These are phyloP conservation scores for Tricholoma terreum DNA, from an alignment of 768 basidiomycete genomes.

Conservation along the genomic window DNA sequence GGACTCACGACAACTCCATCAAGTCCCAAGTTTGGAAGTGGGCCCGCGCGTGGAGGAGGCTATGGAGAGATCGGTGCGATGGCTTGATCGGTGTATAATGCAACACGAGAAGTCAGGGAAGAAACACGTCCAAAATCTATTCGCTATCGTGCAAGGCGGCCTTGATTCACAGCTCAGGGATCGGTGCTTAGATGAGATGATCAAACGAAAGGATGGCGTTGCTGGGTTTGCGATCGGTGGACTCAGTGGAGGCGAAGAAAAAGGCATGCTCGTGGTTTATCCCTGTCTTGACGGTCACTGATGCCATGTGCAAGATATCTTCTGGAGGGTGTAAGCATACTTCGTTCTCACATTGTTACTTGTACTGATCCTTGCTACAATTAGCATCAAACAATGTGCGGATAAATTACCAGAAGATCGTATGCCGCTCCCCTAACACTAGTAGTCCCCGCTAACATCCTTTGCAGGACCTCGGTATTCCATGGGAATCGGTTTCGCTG, in stretches of 20 bases:
- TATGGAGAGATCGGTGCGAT: constrained; percentile 84
- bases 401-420: constrained; percentile 75
- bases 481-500: constrained; percentile 92
- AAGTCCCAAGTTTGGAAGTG: constrained; percentile 76
- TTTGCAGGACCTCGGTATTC: constrained; percentile 77
- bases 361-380: not conserved
- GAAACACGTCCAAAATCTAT: constrained; percentile 71
- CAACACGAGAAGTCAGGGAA: constrained; percentile 70
- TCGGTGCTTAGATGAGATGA: constrained; percentile 78
- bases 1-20: not conserved
- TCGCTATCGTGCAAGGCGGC: constrained; percentile 91
- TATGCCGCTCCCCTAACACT: constrained; percentile 33
- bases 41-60: constrained; percentile 85
- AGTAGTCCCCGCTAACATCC: constrained; percentile 9
- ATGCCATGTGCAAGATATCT: constrained; percentile 50
- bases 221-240: constrained; percentile 93
- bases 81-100: constrained; percentile 86
- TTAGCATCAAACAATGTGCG: constrained; percentile 79
- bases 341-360: no score
- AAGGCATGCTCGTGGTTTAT: constrained; percentile 49
- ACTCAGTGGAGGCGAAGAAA: constrained; percentile 87
- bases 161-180: constrained; percentile 69
- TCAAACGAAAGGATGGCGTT: constrained; percentile 67
- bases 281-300: constrained; percentile 3
- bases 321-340: constrained; percentile 74